These are phyloP conservation scores for Furcasterigmium sp. DNA, from an alignment of 2,329 filamentous ascomycete species.

Conservation along the genomic window DNA sequence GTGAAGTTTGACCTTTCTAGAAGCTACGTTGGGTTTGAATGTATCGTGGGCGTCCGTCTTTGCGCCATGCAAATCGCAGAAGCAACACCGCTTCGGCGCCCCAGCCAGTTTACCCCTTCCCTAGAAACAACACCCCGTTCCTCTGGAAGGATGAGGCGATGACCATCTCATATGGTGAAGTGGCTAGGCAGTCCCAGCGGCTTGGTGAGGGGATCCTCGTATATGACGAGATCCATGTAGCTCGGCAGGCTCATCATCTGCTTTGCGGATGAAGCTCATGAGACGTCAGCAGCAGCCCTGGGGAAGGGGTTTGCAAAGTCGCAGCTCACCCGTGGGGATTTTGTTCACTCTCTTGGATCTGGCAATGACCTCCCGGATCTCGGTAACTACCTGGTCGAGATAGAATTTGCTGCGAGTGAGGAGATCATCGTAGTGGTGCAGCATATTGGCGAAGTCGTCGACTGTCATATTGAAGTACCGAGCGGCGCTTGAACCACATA, in stretches of 20 bases:
- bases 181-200: neutral
- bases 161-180: constrained; percentile 7
- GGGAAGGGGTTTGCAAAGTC: no score
- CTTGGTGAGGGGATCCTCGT: constrained; percentile 6
- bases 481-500: constrained; percentile 3
- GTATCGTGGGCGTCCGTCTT: no score
- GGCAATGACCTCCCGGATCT: no score
- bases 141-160: no score
- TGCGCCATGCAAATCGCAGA: no score
- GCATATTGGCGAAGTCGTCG: neutral
- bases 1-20: no score
- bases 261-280: neutral
- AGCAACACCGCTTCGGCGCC: no score
- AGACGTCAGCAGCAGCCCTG: no score
- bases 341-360: constrained; percentile 1
- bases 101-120: no score
- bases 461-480: neutral
- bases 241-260: constrained; percentile 1
- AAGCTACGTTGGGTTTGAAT: no score
- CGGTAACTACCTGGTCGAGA: no score
- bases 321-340: neutral
- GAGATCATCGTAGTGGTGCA: constrained; percentile 2
- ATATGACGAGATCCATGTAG: constrained; percentile 2
- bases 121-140: no score
- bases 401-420: neutral